Evolutionary conservation across 164 flowering plant species (phyloP), one percentile per base, ranked within the genome.

Genomic region (Vitis riparia): DNA sequence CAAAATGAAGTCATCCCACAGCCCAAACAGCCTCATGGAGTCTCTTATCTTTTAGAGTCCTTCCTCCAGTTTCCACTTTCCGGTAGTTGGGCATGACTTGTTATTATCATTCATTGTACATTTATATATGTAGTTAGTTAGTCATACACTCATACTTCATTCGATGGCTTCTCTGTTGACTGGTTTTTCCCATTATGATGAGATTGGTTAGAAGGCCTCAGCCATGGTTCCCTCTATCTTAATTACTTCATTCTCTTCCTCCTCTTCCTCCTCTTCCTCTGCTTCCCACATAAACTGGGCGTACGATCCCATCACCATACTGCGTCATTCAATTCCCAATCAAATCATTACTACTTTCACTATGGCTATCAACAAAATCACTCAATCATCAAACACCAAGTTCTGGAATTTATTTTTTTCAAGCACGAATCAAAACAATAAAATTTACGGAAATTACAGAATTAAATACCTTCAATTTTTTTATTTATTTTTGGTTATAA

Each of bases 251-350:
- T 68, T 80, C 9, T 78, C 78, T 0, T 80, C 87, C 19, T 81
- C 85, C 9, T 78, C 78, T 0, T 80, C 87, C 19, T 81, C 85
- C 0, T 83, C 90, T 3, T 80, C 88, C 68, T 75, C 85, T 55
- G 82, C 77, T 71, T 87, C 88, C 89, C 91, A 87, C 82, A 85
- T 71, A 65, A 87, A 87, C 16, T 69, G 79, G 2, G 89, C 89
- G 59, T 81, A 87, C 10, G 89, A 81, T 62, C 88, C 91, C 81
- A 85, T 37, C 55, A 85, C 85, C 84, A 55, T 76, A 70, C 89
- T 82, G 75, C 71, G 67, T 37, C 44, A 37, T 37, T 37, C 44
- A 37, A 37, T 23, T 23, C 27, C 27, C 27, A 37, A 37, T 37
- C 44, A 37, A 23, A 23, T 23, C 27, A 37, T 37, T 37, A 37